These are phyloP conservation scores for Violaceomyces palustris DNA, from an alignment of 1,284 basidiomycete genomes.

Conservation along the genomic window DNA sequence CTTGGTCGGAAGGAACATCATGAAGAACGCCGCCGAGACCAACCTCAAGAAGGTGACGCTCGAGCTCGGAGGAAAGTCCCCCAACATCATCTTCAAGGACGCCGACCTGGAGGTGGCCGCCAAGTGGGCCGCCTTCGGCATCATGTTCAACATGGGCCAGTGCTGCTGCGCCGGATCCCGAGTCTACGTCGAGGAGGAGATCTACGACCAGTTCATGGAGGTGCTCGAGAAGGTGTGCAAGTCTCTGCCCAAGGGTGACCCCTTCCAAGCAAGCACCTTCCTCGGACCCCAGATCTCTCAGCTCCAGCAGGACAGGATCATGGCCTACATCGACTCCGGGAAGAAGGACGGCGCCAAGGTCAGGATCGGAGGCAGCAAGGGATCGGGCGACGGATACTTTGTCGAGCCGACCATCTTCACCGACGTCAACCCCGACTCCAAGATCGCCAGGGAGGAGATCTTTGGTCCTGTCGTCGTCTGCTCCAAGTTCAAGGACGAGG, in stretches of 20 bases:
- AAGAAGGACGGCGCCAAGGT: slow-evolving; percentile 73
- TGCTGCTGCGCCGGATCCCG: slow-evolving; percentile 68
- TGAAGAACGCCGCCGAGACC: slow-evolving; percentile 77
- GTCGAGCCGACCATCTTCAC: slow-evolving; percentile 59
- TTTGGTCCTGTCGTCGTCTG: slow-evolving; percentile 70
- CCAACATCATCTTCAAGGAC: slow-evolving; percentile 71
- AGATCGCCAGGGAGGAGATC: slow-evolving; percentile 68
- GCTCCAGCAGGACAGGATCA: slow-evolving; percentile 79
- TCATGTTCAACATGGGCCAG: slow-evolving; percentile 62
- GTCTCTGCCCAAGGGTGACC: slow-evolving; percentile 67
- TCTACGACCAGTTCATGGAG: slow-evolving; percentile 64
- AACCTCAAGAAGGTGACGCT: slow-evolving; percentile 79
- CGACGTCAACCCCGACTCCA: slow-evolving; percentile 61
- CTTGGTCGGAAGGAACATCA: slow-evolving; percentile 66
- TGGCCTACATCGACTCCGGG: slow-evolving; percentile 81
- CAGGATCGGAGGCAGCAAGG: slow-evolving; percentile 69
- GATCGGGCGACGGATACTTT: slow-evolving; percentile 64
- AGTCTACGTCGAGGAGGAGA: slow-evolving; percentile 64
- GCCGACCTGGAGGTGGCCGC: slow-evolving; percentile 55
- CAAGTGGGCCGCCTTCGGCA: slow-evolving; percentile 70
- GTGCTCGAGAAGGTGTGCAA: slow-evolving; percentile 62
- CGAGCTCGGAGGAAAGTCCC: slow-evolving; percentile 76
- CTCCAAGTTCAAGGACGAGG: slow-evolving; percentile 54
- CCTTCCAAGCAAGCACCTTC: slow-evolving; percentile 66
- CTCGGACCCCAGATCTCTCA: slow-evolving; percentile 83